Base-by-base conservation (phyloP, 768 basidiomycete genomes). In the Xerocomellus amylosporus region DNA sequence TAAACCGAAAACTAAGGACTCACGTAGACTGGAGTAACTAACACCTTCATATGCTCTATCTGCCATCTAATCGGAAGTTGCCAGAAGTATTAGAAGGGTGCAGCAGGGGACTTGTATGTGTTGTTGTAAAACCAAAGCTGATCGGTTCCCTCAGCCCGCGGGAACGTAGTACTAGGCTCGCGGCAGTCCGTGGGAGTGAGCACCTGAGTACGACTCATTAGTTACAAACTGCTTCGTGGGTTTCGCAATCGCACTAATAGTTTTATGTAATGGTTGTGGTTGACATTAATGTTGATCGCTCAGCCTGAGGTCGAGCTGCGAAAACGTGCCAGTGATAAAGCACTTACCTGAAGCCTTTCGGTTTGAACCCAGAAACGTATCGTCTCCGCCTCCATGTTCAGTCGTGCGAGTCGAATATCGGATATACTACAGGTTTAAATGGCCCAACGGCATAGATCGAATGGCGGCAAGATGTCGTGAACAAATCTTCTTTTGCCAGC, bases 291-390 rank as follows among this genome's bases (percentile, higher is more conserved):
- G n/a, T n/a, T n/a, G 28, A 20, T 45, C 20, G 22, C 4, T 19
- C 28, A 28, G 10, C 10, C 9, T 30, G 24, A 24, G 24, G n/a
- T n/a, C n/a, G 8, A 4, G n/a, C 22, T 38, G 12, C 9, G 22
- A 43, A 37, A 12, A 24, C 13, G n/a, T n/a, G n/a, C n/a, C n/a
- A n/a, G 33, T 19, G 22, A 40, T 72, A 82, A 46, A 80, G 63
- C 36, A 79, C 65, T 61, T 81, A 81, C 60, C 79, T 72, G 61
- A 74, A 75, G 14, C 75, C 77, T 54, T 68, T 68, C 24, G 63
- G 64, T 39, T n/a, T n/a, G n/a, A 67, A 60, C 10, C 68, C 66
- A 28, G 70, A 66, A 53, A 69, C 65, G 43, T 64, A 68, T 66
- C 46, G 48, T 56, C 37, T 78, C 75, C 26, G 71, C 61, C 53